Percentiles rank a stretch among this genome's conserved stretches.
phyloP scores from a whole-genome alignment of 371 early-diverging fungal genomes.

The Thermomucor indicae-seudaticae region DNA sequence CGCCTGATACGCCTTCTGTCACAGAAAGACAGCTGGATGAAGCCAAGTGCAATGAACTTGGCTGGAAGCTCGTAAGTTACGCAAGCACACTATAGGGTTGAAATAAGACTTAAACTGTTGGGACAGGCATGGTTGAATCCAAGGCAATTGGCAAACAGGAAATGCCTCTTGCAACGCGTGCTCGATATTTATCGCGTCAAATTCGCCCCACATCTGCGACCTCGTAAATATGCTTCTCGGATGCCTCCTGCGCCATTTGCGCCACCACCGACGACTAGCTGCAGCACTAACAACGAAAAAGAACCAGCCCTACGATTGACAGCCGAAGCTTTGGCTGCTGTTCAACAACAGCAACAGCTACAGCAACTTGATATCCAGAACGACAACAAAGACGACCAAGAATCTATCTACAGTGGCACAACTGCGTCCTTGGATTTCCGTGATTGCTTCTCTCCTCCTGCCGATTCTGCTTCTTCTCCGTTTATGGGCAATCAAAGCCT shows the following conservation, averaged over 20 bases:
- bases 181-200: slow-evolving; percentile 40
- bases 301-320: slow-evolving; percentile 7
- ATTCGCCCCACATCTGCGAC: slow-evolving; percentile 31
- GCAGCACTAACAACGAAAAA: slow-evolving; percentile 20
- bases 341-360: slow-evolving; percentile 12
- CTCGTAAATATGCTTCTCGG: slow-evolving; percentile 35
- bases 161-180: slow-evolving; percentile 38
- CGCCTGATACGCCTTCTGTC: slow-evolving; percentile 14
- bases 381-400: slow-evolving; percentile 6
- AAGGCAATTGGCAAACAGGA: slow-evolving; percentile 41
- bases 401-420: slow-evolving; percentile 31
- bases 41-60: slow-evolving; percentile 44
- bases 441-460: slow-evolving; percentile 43
- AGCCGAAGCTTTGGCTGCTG: slow-evolving; percentile 13
- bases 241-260: slow-evolving; percentile 25
- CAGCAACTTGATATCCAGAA: not conserved
- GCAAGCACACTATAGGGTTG: not conserved
- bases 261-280: slow-evolving; percentile 9
- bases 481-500: slow-evolving; percentile 4
- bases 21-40: slow-evolving; percentile 37
- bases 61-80: slow-evolving; percentile 39
- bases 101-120: not conserved
- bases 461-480: slow-evolving; percentile 10
- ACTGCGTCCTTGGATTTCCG: slow-evolving; percentile 43
- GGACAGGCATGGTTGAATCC: slow-evolving; percentile 45